Evolutionary conservation across 805 yeast genomes (phyloP).

Genomic region (Nakazawaea sp.): DNA sequence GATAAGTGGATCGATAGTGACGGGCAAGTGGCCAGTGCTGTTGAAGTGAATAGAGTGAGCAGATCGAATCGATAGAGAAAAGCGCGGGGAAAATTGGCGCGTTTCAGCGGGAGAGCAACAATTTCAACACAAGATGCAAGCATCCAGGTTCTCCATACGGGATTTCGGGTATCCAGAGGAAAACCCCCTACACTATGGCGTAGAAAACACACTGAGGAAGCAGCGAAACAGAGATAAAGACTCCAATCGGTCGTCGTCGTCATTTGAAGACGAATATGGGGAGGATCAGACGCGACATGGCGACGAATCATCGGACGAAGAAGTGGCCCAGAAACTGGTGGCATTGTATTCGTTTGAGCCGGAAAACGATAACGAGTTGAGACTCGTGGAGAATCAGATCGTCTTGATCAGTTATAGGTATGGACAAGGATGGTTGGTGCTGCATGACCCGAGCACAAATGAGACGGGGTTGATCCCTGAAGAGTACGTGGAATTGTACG

Average conservation of each 20-base stretch:
- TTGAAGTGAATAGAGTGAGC: too few relatives aligned
- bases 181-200: conserved; percentile 70
- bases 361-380: conserved; percentile 90
- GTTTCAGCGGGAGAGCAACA: too few relatives aligned
- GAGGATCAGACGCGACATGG: conserved; percentile 15
- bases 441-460: conserved; percentile 67
- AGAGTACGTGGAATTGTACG: conserved; percentile 67
- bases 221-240: conserved; percentile 5
- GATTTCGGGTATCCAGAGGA: conserved; percentile 76
- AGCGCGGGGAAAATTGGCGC: too few relatives aligned
- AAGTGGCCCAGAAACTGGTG: conserved; percentile 48
- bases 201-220: conserved; percentile 20
- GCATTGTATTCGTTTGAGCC: conserved; percentile 88
- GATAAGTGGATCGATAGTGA: too few relatives aligned
- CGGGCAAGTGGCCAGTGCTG: too few relatives aligned
- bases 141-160: conserved; percentile 41
- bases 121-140: neutral
- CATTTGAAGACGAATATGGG: conserved; percentile 18
- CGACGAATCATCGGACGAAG: conserved; percentile 13
- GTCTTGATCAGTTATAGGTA: conserved; percentile 85
- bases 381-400: conserved; percentile 69
- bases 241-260: conserved; percentile 1
- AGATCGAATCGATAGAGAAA: too few relatives aligned
- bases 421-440: conserved; percentile 99
- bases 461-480: conserved; percentile 93